phyloP scores from a whole-genome alignment of 225 moss, liverwort and hornwort genomes.

The Pseudisothecium myosuroides region DNA sequence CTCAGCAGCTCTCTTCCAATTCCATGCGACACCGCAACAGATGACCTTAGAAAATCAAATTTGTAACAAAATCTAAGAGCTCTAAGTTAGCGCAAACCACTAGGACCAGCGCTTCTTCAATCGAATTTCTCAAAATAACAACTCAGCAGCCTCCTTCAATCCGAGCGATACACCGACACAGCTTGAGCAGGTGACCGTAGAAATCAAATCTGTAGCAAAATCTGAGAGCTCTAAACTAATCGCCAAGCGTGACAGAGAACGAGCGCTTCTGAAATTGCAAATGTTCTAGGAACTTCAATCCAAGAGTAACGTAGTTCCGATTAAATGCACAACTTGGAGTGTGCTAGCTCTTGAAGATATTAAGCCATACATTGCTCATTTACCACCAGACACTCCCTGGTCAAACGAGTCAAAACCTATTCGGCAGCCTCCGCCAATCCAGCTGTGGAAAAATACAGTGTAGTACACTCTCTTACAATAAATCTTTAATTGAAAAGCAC shows the following conservation, averaged over 20 bases:
- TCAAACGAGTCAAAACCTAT: not conserved
- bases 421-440: not conserved
- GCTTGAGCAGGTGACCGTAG: not conserved
- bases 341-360: not conserved
- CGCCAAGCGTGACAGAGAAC: too few relatives aligned
- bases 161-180: not conserved
- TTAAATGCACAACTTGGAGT: not conserved
- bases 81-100: not conserved
- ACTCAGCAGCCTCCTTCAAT: too few relatives aligned
- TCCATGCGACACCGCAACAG: not conserved
- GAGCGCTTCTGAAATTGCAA: not conserved
- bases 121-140: not conserved
- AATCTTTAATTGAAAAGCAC: not conserved
- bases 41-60: not conserved
- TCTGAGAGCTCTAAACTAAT: not conserved
- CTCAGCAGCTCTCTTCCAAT: not conserved
- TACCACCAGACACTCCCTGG: not conserved
- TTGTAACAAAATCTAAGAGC: not conserved
- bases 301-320: not conserved
- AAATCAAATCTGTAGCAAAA: too few relatives aligned
- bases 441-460: not conserved
- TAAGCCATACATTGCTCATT: not conserved
- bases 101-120: not conserved
- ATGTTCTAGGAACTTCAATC: not conserved
- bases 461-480: too few relatives aligned